Evolutionary conservation across 768 basidiomycete genomes (phyloP), one percentile per base, ranked within the genome.

Genomic region (Candolleomyces eurysporus): DNA sequence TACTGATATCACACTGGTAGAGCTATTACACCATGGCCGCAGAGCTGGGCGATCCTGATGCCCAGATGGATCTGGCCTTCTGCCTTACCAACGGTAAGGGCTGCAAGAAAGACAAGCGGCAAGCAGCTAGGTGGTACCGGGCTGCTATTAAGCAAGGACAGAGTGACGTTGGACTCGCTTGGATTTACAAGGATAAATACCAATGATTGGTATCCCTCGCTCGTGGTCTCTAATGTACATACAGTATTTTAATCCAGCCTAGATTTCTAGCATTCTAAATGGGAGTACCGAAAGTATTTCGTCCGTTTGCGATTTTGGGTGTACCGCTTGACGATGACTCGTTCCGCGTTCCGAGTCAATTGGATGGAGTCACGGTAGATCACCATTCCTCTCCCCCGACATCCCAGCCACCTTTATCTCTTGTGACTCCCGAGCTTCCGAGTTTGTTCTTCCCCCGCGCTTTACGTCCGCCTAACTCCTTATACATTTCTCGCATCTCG

Each of bases 131-230:
- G 72, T 96, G 94, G 91, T 96, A 96, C 73, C 85, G 94, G 7
- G 84, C 85, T n/a, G 94, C 94, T 22, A 87, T 83, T 48, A 72
- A 74, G 40, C 92, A 93, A 71, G 92, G 92, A 19, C 82, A 78
- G 58, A 94, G 92, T 69, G 89, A 91, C 67, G 80, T 94, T 63
- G 92, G 92, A 22, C 81, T 94, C 50, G 91, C 91, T 2, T 94
- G 92, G 92, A 94, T 94, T 63, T 92, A 91, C 78, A 96, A 96
- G 73, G 87, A 91, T 68, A 95, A 95, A 74, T 94, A 86, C 66
- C 79, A 79, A 68, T 82, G 58, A 63, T 58, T 21, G 32, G 39
- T 5, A 26, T 60, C 31, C 26, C 11, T 51, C 43, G 46, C 58
- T 57, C 36, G 56, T 19, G 3, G 40, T 8, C 36, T 43, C 55